These are phyloP conservation scores for Phytophthora pseudosyringae DNA, from an alignment of 352 stramenopile species.

Conservation along the genomic window DNA sequence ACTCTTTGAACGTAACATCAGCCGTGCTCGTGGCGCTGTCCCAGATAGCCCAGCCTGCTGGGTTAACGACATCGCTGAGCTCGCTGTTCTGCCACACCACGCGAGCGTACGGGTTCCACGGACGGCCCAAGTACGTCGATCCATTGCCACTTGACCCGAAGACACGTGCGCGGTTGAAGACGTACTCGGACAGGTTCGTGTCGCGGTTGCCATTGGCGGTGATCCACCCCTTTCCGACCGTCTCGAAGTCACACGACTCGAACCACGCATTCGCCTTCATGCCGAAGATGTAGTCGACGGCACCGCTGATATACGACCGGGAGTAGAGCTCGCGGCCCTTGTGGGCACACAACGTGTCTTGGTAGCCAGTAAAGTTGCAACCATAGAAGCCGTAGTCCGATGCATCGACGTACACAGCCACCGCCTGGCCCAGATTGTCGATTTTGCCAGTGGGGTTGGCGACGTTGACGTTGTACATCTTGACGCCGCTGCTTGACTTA, in stretches of 20 bases:
- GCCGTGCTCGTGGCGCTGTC: constrained; percentile 3
- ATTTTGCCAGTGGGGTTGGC: constrained; percentile 8
- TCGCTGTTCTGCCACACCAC: constrained; percentile 14
- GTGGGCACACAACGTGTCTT: no score
- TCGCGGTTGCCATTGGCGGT: constrained; percentile 5
- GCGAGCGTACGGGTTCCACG: constrained; percentile 9
- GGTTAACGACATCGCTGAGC: constrained; percentile 8
- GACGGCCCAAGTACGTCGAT: constrained; percentile 6
- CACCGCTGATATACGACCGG: not conserved
- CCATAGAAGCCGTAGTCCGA: constrained; percentile 7
- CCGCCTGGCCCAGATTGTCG: constrained; percentile 4
- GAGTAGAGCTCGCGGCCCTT: no score
- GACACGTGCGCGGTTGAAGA: constrained; percentile 9
- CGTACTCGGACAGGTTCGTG: constrained; percentile 11
- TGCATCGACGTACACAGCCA: constrained; percentile 3
- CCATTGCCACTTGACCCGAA: constrained; percentile 7
- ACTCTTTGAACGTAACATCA: constrained; percentile 13
- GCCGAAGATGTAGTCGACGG: constrained; percentile 8
- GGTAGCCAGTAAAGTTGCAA: no score
- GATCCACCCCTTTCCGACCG: constrained; percentile 9
- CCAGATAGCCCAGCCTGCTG: constrained; percentile 1
- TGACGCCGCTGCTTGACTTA: constrained; percentile 6
- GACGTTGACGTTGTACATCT: constrained; percentile 14
- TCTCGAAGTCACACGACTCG: constrained; percentile 15
- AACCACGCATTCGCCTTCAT: constrained; percentile 12